Evolutionary conservation across 2,329 filamentous ascomycete genomes (phyloP), one percentile per base, ranked within the genome.

Genomic region (Shiraia sp.): DNA sequence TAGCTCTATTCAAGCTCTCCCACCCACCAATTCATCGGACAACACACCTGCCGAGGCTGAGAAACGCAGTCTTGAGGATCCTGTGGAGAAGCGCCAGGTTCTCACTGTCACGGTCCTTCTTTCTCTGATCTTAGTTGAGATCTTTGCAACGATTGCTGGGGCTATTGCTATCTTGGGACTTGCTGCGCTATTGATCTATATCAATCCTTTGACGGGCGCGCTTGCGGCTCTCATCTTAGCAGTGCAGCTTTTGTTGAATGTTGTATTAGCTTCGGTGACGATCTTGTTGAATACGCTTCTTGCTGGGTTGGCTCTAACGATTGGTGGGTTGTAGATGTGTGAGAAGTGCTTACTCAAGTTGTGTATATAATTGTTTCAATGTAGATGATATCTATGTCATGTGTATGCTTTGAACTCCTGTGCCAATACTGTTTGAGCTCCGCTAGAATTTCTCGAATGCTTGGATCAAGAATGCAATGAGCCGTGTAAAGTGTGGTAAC

Each of bases 91-190:
- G 37, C 51, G 49, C 4, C 49, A 52, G 13, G 31, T 47, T 14
- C 38, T 54, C 2, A 42, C 48, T 9, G 48, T 44, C 2, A 35
- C 36, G 12, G 47, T 44, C 1, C 36, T 54, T 3, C 50, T 56
- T 6, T 35, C 43, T 6, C 44, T 54, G 13, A 56, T 54, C 31
- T 52, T 56, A 10, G 38, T 56, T 1, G 54, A 58, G 34, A 49
- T 56, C 8, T 52, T 58, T 10, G 54, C 54, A 7, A 58, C 52
- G 2, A 14, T 57, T 26, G 37, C 43, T 15, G 52, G 35, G 14
- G 52, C 54, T 1, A 34, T 54, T 23, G 46, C 46, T 9, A 47
- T 56, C n/a, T 15, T 57, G 12, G 52, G 48, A 9, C 38, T 52
- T 8, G 52, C 47, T 9, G 50, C 42, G 4, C 15, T 56, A 4